Conservation (phyloP, 2,329 filamentous ascomycete species). For the Teratosphaeria pseudoeucalypti region DNA sequence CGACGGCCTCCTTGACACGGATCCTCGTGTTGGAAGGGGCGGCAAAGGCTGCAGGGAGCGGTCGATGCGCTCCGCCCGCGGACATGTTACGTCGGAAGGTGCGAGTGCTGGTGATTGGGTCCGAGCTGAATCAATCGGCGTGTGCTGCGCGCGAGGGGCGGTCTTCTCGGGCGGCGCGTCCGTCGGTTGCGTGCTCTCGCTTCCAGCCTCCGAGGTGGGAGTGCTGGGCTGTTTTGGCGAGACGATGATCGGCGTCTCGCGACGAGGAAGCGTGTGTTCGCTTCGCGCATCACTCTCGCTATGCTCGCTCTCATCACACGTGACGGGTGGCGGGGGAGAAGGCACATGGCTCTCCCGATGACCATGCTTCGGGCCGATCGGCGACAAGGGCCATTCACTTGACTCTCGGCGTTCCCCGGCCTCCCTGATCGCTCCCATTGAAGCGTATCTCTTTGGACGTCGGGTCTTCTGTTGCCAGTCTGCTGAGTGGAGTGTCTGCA, state of each 20-base stretch:
- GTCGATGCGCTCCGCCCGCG: neutral
- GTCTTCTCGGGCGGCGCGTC: neutral
- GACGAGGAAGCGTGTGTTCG: neutral
- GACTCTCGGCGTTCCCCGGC: neutral
- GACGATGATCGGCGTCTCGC: neutral
- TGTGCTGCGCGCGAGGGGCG: neutral
- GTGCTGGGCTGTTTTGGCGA: neutral
- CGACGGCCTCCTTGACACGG: slow-evolving; percentile 17
- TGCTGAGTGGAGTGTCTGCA: slow-evolving; percentile 4
- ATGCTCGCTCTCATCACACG: slow-evolving; percentile 2
- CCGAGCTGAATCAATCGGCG: neutral
- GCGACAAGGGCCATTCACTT: neutral
- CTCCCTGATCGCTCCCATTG: slow-evolving; percentile 10
- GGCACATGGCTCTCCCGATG: neutral
- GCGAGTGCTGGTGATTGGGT: neutral
- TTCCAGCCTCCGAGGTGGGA: neutral
- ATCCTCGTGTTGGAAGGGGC: slow-evolving; percentile 1
- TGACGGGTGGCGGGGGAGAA: neutral
- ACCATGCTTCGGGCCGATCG: neutral
- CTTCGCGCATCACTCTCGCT: neutral
- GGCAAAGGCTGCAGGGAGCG: slow-evolving; percentile 7
- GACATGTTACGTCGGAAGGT: neutral
- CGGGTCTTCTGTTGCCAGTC: slow-evolving; percentile 2
- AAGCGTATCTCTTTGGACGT: slow-evolving; percentile 13
- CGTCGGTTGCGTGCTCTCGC: neutral